Evolutionary conservation across 2,329 filamentous ascomycete genomes (phyloP), one percentile per base, ranked within the genome.

Genomic region (Cucurbitaria berberidis): DNA sequence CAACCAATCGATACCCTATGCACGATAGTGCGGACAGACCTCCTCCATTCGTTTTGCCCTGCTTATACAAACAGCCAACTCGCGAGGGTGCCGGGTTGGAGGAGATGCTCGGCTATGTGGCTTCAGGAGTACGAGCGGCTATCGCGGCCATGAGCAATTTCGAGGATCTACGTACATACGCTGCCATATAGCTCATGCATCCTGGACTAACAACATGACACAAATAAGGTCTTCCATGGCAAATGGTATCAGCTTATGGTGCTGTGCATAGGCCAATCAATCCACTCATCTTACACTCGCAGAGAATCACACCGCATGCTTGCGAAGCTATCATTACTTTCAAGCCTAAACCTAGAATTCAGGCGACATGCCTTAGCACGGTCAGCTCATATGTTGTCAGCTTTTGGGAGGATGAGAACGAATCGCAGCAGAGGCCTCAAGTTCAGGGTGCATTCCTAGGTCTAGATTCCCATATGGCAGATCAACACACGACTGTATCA

Each of bases 361-460:
- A 39, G 13, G 19, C 21, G 42, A 45, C 19, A 48, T 43, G 19
- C 21, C 34, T 49, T 35, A 39, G 48, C 35, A 48, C 40, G 27
- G 39, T 55, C 46, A 60, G 48, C 49, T 48, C 35, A 26, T 36
- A 40, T 10, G 40, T 29, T 36, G 43, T 53, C 51, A 58, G 56
- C 41, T 22, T 43, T 19, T 3, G 35, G 36, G 45, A 46, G 48
- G 50, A 39, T 51, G 57, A 58, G 44, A 53, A 51, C 54, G 42
- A 45, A 62, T 59, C 13, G 51, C 46, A 55, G 8, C 22, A 26
- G 38, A 24, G 36, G 42, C 6, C 26, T 32, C 27, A 51, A 45
- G 34, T 45, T 35, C 7, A 35, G 32, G 30, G 48, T 39, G 44
- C 53, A 50, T 19, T 30, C 34, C 16, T 40, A 32, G 39, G 39